These are phyloP conservation scores for Fusarium sarcochroum DNA, from an alignment of 2,329 filamentous ascomycete species.

Conservation along the genomic window DNA sequence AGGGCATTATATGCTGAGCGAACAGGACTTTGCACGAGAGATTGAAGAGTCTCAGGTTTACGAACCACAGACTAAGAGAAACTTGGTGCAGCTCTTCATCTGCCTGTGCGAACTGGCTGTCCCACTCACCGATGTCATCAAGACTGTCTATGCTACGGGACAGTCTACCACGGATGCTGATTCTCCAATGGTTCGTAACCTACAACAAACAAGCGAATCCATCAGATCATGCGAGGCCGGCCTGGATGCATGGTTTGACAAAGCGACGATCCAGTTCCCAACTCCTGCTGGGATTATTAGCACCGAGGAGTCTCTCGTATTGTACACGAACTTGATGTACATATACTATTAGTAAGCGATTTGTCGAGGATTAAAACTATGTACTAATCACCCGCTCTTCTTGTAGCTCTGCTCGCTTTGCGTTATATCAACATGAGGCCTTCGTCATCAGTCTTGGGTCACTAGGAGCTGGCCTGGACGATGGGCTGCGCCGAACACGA, in stretches of 20 bases:
- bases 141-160: constrained; percentile 19
- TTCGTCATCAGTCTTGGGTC: constrained; percentile 17
- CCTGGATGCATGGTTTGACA: constrained; percentile 17
- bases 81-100: constrained; percentile 23
- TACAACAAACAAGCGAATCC: neutral
- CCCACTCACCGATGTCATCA: constrained; percentile 31
- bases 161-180: neutral
- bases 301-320: constrained; percentile 9
- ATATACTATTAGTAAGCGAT: constrained; percentile 34
- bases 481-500: constrained; percentile 3
- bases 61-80: constrained; percentile 12
- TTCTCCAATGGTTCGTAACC: neutral
- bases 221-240: constrained; percentile 13
- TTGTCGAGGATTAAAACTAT: accelerated
- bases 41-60: constrained; percentile 23
- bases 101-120: constrained; percentile 29
- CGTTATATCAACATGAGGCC: constrained; percentile 27
- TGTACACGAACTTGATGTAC: constrained; percentile 32
- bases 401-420: constrained; percentile 26
- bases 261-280: constrained; percentile 11
- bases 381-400: neutral
- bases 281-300: constrained; percentile 14
- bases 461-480: neutral
- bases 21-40: constrained; percentile 21
- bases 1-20: constrained; percentile 1